Evolutionary conservation across 257 asterid species (phyloP), one percentile per base, ranked within the genome.

Genomic region (Fraxinus americana): DNA sequence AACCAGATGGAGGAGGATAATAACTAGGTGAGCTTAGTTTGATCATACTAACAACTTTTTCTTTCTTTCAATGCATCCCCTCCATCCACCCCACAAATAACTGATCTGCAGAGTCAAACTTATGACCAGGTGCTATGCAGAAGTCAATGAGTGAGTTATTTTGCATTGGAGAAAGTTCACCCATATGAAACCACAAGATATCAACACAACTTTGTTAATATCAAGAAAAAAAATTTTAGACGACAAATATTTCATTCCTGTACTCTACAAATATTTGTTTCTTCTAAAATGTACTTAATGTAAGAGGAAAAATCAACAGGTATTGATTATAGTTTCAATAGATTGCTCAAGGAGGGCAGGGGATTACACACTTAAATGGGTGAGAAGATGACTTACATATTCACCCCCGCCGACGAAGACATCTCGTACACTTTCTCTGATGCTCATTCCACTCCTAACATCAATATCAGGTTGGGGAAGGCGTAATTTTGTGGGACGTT

Each of bases 371-470:
- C 32, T 41, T 54, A 27, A 72, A 75, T 14, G 50, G 50, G 70
- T 48, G 59, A 78, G 68, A 59, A 83, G 76, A 48, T 82, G 78
- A 86, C 99, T 93, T 85, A 96, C 99, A 80, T 80, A 89, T 92
- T 86, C 99, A 57, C 99, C 97, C 65, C 89, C 98, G 50, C 99
- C 99, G 19, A 90, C 72, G 67, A 96, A 89, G 68, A 96, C 92
- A 76, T 96, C 99, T 81, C 89, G 84, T 9, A 93, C 97, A 80
- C 98, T 96, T 87, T 96, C 98, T 83, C 94, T 90, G 45, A 96
- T 85, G 69, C 93, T 90, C 91, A 84, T 95, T 80, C 96, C 97
- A 36, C 96, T 84, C 78, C 81, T 87, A 57, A 76, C 70, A 79
- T 88, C 87, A 71, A 78, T 78, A 41, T 90, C 96, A 29, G 97